Base-by-base conservation (phyloP, 176 grass and related monocot species). In the Triticum timopheevii region DNA sequence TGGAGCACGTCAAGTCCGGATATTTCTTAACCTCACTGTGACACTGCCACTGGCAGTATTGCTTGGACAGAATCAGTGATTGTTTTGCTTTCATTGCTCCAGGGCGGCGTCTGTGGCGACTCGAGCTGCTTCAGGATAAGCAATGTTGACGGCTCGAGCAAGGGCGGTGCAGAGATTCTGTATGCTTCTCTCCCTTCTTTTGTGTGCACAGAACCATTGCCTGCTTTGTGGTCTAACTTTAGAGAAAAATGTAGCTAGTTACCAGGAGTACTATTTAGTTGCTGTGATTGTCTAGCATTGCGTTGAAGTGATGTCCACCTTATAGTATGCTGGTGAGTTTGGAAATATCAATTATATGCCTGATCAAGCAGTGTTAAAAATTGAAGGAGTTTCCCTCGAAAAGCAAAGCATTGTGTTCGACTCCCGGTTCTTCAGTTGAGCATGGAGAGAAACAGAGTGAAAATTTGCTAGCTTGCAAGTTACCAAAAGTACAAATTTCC, bases 41-140 rank as follows among this genome's bases (percentile, higher is more conserved):
- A 30, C 81, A 28, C 23, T 61, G 5, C 30, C 38, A 30, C n/a
- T 44, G 13, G 38, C 4, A 20, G 63, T 68, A 28, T 34, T 64
- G 13, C 8, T 65, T 22, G 24, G 39, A 30, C 71, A 38, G 11
- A 62, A 44, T 73, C 84, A 2, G 47, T 71, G 22, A 36, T 6
- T 42, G 30, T 61, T 63, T 80, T 36, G 30, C 28, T 85, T 49
- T 66, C 13, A 5, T 64, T 16, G 39, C 68, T 82, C 68, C 83
- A 98, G 96, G 42, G 42, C 42, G 93, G 88, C 19, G 79, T n/a
- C 23, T 98, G 96, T 58, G 88, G 83, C 20, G 58, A 82, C 54
- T 91, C 84, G 0, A 87, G 88, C 86, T 98, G 96, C 92, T 98
- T 95, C 90, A 92, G 73, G 66, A 92, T 98, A 65, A 92, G 86